Base-by-base conservation (phyloP, 1,284 basidiomycete species). In the Paramarasmius palmivorus region DNA sequence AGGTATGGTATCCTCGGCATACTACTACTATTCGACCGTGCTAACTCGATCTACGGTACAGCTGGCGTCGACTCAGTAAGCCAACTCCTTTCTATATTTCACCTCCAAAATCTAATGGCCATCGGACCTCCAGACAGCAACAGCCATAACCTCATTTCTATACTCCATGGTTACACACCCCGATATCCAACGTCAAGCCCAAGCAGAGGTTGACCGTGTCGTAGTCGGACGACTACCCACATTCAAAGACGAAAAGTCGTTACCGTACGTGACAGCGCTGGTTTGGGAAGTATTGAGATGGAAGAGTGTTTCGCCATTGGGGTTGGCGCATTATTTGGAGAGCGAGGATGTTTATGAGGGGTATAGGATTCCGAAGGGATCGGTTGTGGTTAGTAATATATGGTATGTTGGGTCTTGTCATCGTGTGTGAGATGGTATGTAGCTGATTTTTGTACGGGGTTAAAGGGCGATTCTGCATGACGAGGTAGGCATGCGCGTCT, bases 201-300 rank as follows among this genome's bases (percentile, higher is more conserved):
- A 55, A 17, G 54, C 51, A 19, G 54, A 55, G 23, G 10, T 55
- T 15, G 54, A 55, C 23, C 35, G 49, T 20, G 54, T 55, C 20
- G 36, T 51, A 14, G 36, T 26, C 15, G 45, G 38, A 1, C 23
- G 54, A 20, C 38, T 56, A 20, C 54, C 54, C 2, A 37, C 38
- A 9, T 42, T 47, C 29, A 32, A 26, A 2, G 54, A 55, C 17
- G n/a, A 26, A 14, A 23, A 48, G 10, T 26, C 25, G 3, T 17
- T 56, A 14, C 54, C 54, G 8, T 56, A 56, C 23, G 14, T 52
- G 8, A 26, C 19, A 1, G 54, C 54, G 7, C 3, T 44, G 19
- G 41, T 44, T 1, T 36, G 36, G 35, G 48, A 49, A 35, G 17
- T n/a, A 22, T 22, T 48, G 10, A 49, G 48, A 14, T 47, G 6